Evolutionary conservation across 2,329 filamentous ascomycete genomes (phyloP), one percentile per base, ranked within the genome.

Genomic region (Trichophyton rubrum): DNA sequence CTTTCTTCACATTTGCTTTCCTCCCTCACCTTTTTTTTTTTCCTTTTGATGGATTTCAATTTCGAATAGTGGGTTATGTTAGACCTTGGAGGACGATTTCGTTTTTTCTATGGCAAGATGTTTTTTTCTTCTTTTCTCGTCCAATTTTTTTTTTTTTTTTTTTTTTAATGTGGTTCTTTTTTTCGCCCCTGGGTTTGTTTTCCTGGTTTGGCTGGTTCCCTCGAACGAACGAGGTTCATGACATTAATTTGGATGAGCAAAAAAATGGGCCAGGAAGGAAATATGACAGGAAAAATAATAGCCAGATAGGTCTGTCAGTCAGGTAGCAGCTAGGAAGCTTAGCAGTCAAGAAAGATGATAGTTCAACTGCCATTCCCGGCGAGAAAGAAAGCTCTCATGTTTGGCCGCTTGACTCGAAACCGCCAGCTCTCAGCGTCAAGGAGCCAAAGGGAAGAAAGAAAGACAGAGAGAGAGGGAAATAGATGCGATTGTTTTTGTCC

Each of bases 51-150:
- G 13, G 22, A 27, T 53, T 30, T 59, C 57, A 47, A 45, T 47
- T 4, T 33, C 43, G 56, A 58, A 58, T 13, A 45, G 56, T 58
- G 40, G 56, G 35, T 27, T 45, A 11, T 20, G 15, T 43, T 41
- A 41, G 40, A 45, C 22, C 56, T 45, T 58, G 24, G 40, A 58
- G 15, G 56, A 20, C n/a, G 33, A 58, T 41, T 59, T 59, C 49
- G 27, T 20, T 47, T 49, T 59, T 59, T 38, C 35, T 57, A 41
- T 38, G 53, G 27, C 53, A 56, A 56, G 35, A 38, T 9, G 3
- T 38, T 27, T 56, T 38, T 27, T 56, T 56, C 35, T 56, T 56
- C 35, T 56, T 56, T 5, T 22, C n/a, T 43, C 7, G 6, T 43
- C 40, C 13, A n/a, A n/a, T n/a, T n/a, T n/a, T n/a, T n/a, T n/a